Evolutionary conservation across 2,329 filamentous ascomycete species (phyloP), one percentile per base, ranked within the genome.

Genomic region (Teratosphaeria zuluensis): DNA sequence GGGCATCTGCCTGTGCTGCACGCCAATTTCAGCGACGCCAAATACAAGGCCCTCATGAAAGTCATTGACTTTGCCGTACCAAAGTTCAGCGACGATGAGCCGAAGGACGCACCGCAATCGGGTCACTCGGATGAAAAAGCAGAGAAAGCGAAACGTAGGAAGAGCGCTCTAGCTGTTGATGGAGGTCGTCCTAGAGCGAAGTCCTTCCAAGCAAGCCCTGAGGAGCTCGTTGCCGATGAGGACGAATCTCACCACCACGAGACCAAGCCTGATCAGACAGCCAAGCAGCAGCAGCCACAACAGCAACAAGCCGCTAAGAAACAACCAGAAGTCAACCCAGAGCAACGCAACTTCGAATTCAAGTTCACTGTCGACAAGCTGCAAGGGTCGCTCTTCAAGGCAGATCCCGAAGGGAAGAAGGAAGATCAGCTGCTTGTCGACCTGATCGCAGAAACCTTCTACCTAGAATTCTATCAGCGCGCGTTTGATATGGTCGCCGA

Each of bases 31-130:
- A 97, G 94, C 0, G 95, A 99, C 68, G 85, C 85, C 42, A 99
- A 99, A 72, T 99, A 99, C 78, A 99, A 97, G 77, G 92, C 85
- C 53, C 74, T 99, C 60, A 99, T 99, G 94, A 92, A 86, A 67
- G 80, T 99, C 51, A 92, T 99, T 62, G 92, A 99, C 61, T 91
- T 96, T 58, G 92, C 94, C 0, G 89, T 99, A 60, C 95, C 94
- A 1, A 92, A 88, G 61, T 87, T 97, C 59, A 82, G 84, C 30
- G 58, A 69, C 19, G 52, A 58, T 3, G 53, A 53, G 14, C 55
- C 5, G 46, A 54, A 60, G 8, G 59, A 61, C 19, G 33, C 57
- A 48, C 52, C 58, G 51, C 42, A 48, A 19, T 9, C n/a, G 19
- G 19, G 42, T 48, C n/a, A n/a, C 16, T 9, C 42, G n/a, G 42